Evolutionary conservation across 768 basidiomycete genomes (phyloP).

Genomic region (Termitomyces sp.): DNA sequence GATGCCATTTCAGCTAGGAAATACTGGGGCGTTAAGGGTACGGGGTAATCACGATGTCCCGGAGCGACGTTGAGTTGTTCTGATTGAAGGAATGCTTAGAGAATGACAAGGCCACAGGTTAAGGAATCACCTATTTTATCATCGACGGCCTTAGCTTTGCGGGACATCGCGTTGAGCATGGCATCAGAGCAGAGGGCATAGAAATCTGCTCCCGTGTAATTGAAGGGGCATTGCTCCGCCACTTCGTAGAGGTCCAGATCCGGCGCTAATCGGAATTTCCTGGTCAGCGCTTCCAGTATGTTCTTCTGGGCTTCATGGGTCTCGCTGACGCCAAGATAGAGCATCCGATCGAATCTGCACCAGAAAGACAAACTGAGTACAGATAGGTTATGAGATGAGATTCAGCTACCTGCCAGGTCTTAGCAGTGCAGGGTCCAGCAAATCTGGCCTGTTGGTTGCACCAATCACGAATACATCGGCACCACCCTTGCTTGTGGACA

Average conservation of each 20-base stretch:
- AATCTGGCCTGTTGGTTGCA: constrained; percentile 91
- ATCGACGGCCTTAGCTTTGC: constrained; percentile 81
- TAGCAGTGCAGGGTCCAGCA: constrained; percentile 85
- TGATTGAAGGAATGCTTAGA: constrained; percentile 16
- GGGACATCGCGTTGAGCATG: constrained; percentile 90
- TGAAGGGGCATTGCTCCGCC: constrained; percentile 80
- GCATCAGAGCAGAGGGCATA: constrained; percentile 98
- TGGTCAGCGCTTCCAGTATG: constrained; percentile 86
- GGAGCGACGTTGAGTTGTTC: constrained; percentile 48
- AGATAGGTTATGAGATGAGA: neutral
- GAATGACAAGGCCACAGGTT: neutral
- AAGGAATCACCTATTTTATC: constrained; percentile 57
- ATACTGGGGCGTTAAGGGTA: constrained; percentile 83
- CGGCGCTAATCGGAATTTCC: constrained; percentile 85
- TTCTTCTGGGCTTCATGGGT: constrained; percentile 82
- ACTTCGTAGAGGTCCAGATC: constrained; percentile 59
- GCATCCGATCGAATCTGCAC: constrained; percentile 91
- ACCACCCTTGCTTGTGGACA: constrained; percentile 60
- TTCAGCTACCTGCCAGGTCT: constrained; percentile 72
- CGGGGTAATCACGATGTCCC: constrained; percentile 46
- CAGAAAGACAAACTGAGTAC: neutral
- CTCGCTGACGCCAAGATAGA: constrained; percentile 91
- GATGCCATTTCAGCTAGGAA: constrained; percentile 83
- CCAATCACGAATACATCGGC: constrained; percentile 91
- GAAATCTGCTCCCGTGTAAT: constrained; percentile 96